phyloP scores from a whole-genome alignment of 306 rosid genomes.

The Delonix regia region DNA sequence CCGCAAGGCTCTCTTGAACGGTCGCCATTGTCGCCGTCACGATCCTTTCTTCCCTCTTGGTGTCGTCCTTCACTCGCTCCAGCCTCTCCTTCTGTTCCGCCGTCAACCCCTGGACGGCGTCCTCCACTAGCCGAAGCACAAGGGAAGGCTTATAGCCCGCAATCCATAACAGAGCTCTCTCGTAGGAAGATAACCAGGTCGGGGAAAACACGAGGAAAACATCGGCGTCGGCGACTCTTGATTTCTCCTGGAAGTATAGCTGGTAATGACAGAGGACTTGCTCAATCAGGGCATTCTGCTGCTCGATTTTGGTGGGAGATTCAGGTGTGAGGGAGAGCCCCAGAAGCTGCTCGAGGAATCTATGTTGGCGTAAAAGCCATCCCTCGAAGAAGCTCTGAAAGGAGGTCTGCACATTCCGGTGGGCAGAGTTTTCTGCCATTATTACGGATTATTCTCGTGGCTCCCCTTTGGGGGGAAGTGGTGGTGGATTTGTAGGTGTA shows the following conservation, averaged over 20 bases:
- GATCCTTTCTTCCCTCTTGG: conserved; percentile 31
- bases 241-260: conserved; percentile 36
- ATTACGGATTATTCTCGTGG: background rate
- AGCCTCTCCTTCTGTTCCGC: conserved; percentile 4
- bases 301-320: background rate
- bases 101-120: conserved; percentile 17
- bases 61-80: conserved; percentile 28
- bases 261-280: conserved; percentile 44
- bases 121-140: conserved; percentile 32
- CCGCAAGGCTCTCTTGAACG: conserved; percentile 48
- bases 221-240: conserved; percentile 32
- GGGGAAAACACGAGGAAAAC: conserved; percentile 42
- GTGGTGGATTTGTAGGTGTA: background rate
- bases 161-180: conserved; percentile 48
- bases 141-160: conserved; percentile 44
- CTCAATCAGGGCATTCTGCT: conserved; percentile 24
- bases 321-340: background rate
- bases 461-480: background rate
- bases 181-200: conserved; percentile 48
- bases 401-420: background rate
- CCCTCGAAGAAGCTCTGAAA: conserved; percentile 20
- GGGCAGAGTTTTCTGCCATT: background rate
- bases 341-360: conserved; percentile 34
- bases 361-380: conserved; percentile 33
- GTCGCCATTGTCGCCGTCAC: conserved; percentile 38